Evolutionary conservation across 768 basidiomycete species (phyloP).

Genomic region (Dendrothele bispora): DNA sequence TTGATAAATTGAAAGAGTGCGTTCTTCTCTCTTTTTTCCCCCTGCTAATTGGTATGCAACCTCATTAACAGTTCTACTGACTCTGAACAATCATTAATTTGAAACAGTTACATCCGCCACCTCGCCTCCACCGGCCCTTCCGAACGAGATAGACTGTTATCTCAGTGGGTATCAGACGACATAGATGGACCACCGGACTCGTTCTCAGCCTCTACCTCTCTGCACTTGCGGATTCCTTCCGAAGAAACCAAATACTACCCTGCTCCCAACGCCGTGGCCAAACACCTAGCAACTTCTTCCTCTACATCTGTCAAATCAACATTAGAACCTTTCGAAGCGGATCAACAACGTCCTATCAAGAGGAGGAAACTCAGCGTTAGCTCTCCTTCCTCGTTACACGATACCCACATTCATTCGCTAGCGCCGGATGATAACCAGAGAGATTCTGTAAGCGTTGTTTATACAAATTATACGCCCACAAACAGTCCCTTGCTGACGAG

Average conservation of each 20-base stretch:
- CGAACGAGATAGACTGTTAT: slow-evolving; percentile 5
- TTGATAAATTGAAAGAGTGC: slow-evolving; percentile 4
- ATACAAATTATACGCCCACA: slow-evolving; percentile 1
- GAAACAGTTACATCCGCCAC: slow-evolving; percentile 7
- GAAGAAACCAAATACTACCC: not conserved
- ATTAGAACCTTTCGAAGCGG: no score
- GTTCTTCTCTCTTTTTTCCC: not conserved
- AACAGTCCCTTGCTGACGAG: not conserved
- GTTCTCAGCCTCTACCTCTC: no score
- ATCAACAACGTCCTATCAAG: no score
- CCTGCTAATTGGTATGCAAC: not conserved
- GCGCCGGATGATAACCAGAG: not conserved
- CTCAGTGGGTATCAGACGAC: slow-evolving; percentile 6
- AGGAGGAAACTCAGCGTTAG: not conserved
- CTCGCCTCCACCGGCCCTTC: slow-evolving; percentile 4
- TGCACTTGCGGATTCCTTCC: slow-evolving; percentile 3
- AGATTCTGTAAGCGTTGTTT: not conserved
- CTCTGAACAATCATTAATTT: no score
- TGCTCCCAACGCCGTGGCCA: not conserved
- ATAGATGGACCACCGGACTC: not conserved
- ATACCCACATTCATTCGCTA: not conserved
- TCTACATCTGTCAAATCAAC: no score
- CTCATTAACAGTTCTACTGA: not conserved
- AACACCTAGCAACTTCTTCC: no score
- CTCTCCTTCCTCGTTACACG: not conserved